phyloP scores from a whole-genome alignment of 2,329 filamentous ascomycete genomes.

The Hypoxylon sp. region DNA sequence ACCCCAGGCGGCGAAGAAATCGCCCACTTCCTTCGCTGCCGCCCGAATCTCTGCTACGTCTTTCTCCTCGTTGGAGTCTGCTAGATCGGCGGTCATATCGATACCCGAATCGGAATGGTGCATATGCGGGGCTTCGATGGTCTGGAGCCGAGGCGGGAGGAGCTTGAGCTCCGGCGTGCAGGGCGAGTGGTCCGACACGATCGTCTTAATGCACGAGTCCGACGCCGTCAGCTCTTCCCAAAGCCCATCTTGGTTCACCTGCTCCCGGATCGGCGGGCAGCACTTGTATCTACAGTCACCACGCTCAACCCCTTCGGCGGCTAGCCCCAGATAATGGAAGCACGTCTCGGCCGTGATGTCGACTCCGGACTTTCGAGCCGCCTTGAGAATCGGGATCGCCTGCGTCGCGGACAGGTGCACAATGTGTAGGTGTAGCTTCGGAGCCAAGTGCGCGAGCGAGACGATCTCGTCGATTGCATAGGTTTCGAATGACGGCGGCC shows the following conservation, averaged over 20 bases:
- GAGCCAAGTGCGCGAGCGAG: slow-evolving; percentile 82
- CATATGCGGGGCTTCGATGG: slow-evolving; percentile 53
- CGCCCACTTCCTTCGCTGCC: slow-evolving; percentile 66
- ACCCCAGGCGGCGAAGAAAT: slow-evolving; percentile 97
- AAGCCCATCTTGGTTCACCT: slow-evolving; percentile 83
- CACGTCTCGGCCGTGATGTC: slow-evolving; percentile 95
- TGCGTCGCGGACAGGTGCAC: slow-evolving; percentile 93
- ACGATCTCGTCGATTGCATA: slow-evolving; percentile 91
- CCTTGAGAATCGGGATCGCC: slow-evolving; percentile 83
- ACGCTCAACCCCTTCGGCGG: slow-evolving; percentile 82
- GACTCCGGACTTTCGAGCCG: slow-evolving; percentile 78
- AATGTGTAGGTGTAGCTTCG: slow-evolving; percentile 88
- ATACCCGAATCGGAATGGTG: slow-evolving; percentile 66
- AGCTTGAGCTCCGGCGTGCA: slow-evolving; percentile 96
- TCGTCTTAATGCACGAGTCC: slow-evolving; percentile 87
- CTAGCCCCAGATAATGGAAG: slow-evolving; percentile 91
- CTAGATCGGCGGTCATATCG: slow-evolving; percentile 58
- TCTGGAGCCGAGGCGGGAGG: slow-evolving; percentile 77
- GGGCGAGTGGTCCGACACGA: slow-evolving; percentile 95
- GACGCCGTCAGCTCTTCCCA: slow-evolving; percentile 82
- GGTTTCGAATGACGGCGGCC: slow-evolving; percentile 90
- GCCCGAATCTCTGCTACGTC: slow-evolving; percentile 46
- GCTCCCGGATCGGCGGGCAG: slow-evolving; percentile 89
- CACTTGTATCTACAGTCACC: slow-evolving; percentile 96
- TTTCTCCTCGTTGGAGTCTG: slow-evolving; percentile 51